Conservation (phyloP, 2,329 filamentous ascomycete species). For the Apiospora kogelbergensis region DNA sequence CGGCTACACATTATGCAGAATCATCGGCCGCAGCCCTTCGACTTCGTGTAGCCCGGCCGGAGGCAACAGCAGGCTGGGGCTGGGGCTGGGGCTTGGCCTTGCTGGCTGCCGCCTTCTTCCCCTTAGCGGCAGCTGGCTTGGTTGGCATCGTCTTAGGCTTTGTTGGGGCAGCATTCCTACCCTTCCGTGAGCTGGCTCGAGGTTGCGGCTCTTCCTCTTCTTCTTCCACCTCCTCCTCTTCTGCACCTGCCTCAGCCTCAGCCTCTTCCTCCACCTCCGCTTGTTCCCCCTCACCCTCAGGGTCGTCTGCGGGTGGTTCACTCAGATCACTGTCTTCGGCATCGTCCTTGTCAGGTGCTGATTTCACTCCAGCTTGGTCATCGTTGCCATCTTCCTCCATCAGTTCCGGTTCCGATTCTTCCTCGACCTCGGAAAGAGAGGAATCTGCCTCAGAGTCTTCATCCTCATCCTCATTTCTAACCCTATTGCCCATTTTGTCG, state of each 20-base stretch:
- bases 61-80: slow-evolving; percentile 1
- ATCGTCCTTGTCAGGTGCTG: slow-evolving; percentile 10
- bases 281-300: slow-evolving; percentile 13
- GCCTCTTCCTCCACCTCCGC: slow-evolving; percentile 14
- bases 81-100: slow-evolving; percentile 9
- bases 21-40: slow-evolving; percentile 1
- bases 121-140: slow-evolving; percentile 5
- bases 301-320: slow-evolving; percentile 10
- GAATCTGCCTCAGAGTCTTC: slow-evolving; percentile 22
- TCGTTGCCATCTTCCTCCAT: slow-evolving; percentile 18
- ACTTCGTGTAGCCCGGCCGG: slow-evolving; percentile 1
- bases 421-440: slow-evolving; percentile 25
- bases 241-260: slow-evolving; percentile 15
- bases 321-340: slow-evolving; percentile 11
- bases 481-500: slow-evolving; percentile 35
- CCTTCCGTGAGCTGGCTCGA: slow-evolving; percentile 25
- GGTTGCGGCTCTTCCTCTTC: slow-evolving; percentile 22
- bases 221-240: slow-evolving; percentile 22
- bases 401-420: slow-evolving; percentile 17
- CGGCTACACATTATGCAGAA: background rate
- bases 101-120: background rate
- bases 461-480: slow-evolving; percentile 26
- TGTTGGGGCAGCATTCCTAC: slow-evolving; percentile 15
- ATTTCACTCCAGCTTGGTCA: slow-evolving; percentile 10
- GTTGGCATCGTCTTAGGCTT: background rate